Conservation (phyloP, 2,329 filamentous ascomycete genomes). For the Scedosporium minutisporum region DNA sequence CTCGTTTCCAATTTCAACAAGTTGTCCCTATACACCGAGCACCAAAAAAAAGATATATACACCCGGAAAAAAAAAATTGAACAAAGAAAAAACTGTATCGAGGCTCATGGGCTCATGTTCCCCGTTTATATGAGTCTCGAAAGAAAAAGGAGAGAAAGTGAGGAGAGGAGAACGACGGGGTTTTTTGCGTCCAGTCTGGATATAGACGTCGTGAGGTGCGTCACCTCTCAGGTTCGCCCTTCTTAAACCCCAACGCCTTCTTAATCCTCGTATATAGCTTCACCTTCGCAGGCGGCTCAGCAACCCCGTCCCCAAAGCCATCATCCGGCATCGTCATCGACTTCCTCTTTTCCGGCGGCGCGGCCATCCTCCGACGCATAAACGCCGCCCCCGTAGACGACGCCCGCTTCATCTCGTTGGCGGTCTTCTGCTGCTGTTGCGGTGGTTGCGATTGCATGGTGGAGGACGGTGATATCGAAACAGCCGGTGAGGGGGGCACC, state of each 20-base stretch:
- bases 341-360: slow-evolving; percentile 1
- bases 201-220: not conserved
- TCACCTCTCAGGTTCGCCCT: not conserved
- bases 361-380: slow-evolving; percentile 12
- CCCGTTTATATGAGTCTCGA: too few relatives aligned
- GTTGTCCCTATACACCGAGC: too few relatives aligned
- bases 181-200: not conserved
- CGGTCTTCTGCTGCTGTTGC: not conserved
- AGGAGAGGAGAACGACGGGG: too few relatives aligned
- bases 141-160: too few relatives aligned
- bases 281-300: slow-evolving; percentile 6
- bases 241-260: slow-evolving; percentile 8
- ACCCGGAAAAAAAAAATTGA: too few relatives aligned
- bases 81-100: too few relatives aligned
- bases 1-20: not conserved
- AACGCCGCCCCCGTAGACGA: slow-evolving; percentile 16
- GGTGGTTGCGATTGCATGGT: not conserved
- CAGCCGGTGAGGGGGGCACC: slow-evolving; percentile 4
- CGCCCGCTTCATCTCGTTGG: slow-evolving; percentile 10
- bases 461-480: slow-evolving; percentile 5
- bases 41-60: too few relatives aligned
- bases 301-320: not conserved
- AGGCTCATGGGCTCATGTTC: too few relatives aligned
- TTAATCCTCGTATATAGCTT: slow-evolving; percentile 10
- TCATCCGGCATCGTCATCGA: not conserved